Base-by-base conservation (phyloP, 2,329 filamentous ascomycete species). In the Penicillium sp. region DNA sequence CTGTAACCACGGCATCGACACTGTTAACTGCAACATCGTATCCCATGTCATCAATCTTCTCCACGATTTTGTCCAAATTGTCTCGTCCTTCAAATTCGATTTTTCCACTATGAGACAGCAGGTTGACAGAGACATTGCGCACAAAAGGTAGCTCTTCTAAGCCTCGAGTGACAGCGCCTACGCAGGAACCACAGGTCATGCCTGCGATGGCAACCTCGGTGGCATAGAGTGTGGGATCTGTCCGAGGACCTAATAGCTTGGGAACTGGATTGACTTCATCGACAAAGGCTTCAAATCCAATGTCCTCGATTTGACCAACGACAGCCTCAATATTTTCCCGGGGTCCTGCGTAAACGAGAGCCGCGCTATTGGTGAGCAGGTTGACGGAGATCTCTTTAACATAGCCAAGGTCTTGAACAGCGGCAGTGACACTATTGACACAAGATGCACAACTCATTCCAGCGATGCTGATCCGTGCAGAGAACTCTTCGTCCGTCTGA, bases 381-480 rank as follows among this genome's bases (percentile, higher is more conserved):
- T 87, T 90, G 68, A 92, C 84, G 1, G 79, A 79, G 43, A 85
- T 81, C 5, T 84, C 82, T 53, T 81, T 79, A 28, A 92, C 79
- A 79, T 84, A 89, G 5, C 84, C 80, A 25, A 82, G 75, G 62
- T 85, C 84, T 51, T 84, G 77, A 40, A 92, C 74, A 63, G 85
- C 84, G 6, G 83, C 77, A 13, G 84, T 87, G 66, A 92, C 85
- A 42, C 82, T 81, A 70, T 87, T 88, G 56, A 83, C 82, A 69
- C 90, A 93, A 13, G 88, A 83, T 14, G 87, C 85, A 71, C 90
- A 92, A 4, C 87, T 91, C 89, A 93, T 92, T 55, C 89, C 89
- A 30, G 83, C 85, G 43, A 93, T 82, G 22, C 87, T 78, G 16
- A 82, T 66, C 11, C 68, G 70, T 4, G 76, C 73, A 38, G 43